These are phyloP conservation scores for Dendrobium nobile DNA, from an alignment of 106 monocot species.

Conservation along the genomic window DNA sequence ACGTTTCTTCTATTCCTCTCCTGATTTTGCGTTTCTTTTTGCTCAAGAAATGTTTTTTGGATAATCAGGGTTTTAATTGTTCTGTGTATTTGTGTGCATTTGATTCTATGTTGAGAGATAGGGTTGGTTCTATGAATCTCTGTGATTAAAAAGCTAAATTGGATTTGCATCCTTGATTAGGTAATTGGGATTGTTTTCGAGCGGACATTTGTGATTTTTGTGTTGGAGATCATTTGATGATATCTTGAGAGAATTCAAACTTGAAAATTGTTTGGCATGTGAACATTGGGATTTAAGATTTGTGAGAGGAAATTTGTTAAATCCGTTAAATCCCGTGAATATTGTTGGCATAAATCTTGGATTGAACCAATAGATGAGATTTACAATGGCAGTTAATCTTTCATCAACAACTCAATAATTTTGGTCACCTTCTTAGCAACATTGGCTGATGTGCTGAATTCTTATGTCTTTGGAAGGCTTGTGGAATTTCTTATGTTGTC, in stretches of 20 bases:
- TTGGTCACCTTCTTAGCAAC: not conserved
- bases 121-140: not conserved
- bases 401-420: not conserved
- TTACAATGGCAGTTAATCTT: not conserved
- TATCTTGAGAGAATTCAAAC: not conserved
- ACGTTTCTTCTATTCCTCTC: not conserved
- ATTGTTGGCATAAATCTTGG: not conserved
- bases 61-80: conserved; percentile 8
- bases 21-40: not conserved
- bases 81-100: conserved; percentile 7
- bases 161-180: not conserved
- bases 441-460: not conserved
- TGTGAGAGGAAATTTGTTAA: not conserved
- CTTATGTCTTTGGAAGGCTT: not conserved
- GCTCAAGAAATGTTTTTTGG: not conserved
- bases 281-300: not conserved
- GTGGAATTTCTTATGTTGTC: not conserved
- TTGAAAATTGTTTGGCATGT: no score
- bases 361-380: not conserved
- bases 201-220: not conserved
- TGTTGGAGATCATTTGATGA: not conserved
- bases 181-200: not conserved
- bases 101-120: not conserved
- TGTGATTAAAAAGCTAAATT: not conserved
- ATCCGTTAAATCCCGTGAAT: no score